Conservation (phyloP, 2,329 filamentous ascomycete species). For the Penicillium digitatum region DNA sequence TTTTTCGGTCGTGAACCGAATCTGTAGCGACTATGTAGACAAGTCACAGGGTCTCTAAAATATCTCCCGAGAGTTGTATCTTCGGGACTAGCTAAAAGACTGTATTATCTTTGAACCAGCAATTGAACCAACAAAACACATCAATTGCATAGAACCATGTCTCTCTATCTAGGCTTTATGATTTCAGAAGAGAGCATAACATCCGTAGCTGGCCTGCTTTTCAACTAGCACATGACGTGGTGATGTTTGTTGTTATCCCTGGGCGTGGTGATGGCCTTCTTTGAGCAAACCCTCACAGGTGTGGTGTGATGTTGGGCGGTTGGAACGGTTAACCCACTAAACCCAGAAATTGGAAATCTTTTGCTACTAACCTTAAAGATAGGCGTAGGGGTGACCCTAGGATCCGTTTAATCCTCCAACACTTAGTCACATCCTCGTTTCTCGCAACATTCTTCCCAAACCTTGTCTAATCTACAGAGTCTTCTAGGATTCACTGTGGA, state of each 20-base stretch:
- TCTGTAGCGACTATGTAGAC: no score
- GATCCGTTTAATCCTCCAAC: neutral
- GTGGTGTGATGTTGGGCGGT: no score
- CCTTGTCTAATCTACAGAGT: neutral
- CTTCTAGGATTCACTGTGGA: neutral
- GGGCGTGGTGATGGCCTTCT: no score
- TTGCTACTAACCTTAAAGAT: neutral
- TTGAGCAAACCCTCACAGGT: no score
- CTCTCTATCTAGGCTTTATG: neutral
- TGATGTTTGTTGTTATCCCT: neutral
- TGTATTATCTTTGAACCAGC: neutral
- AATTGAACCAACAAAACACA: neutral
- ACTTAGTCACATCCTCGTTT: neutral
- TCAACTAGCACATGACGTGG: neutral
- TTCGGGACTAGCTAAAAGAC: neutral
- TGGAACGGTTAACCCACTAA: no score
- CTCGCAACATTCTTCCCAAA: neutral
- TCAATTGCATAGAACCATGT: neutral
- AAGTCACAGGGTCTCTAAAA: neutral
- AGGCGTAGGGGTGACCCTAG: neutral
- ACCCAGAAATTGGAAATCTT: neutral
- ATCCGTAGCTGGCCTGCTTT: neutral
- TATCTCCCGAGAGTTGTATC: neutral
- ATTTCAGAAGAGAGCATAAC: conserved; percentile 1
- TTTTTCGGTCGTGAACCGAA: neutral